Evolutionary conservation across 306 rosid species (phyloP), one percentile per base, ranked within the genome.

Genomic region (Boehmeria nivea): DNA sequence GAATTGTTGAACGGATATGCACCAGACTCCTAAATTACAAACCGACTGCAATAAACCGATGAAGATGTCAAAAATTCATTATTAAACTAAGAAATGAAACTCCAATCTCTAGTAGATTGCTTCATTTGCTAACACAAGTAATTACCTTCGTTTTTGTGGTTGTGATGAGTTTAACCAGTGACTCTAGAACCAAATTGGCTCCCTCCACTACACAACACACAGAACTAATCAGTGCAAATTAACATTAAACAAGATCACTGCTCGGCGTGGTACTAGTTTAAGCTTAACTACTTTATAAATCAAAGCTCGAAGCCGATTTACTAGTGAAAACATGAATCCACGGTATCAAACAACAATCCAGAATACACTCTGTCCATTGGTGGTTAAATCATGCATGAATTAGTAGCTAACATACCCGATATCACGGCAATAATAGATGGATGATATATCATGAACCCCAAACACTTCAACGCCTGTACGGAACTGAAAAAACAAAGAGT

Each of bases 1-100:
- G 19, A 83, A 67, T 65, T 86, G 89, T 68, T 86, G 95, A 4
- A 89, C 71, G 58, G 95, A 86, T 67, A 86, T 71, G 73, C 89
- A 83, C 95, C 97, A 89, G 28, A 76, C 86, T 59, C 86, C 97
- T 71, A 89, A 71, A 66, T 86, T 89, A 61, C 97, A 89, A 50
- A 78, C 87, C 42, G 87, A 66, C 94, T 89, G 81, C 75, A 73
- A 19, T 26, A 12, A 75, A 52, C 12, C 58, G 60, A 53, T 33
- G 22, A 62, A 31, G 50, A 28, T 2, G 20, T 18, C 63, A 54
- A 59, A 57, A 8, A 51, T 8, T 6, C 51, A 61, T 10, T 25
- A 22, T 19, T 6, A 31, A 26, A 34, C 42, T 51, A 47, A 25
- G 2, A 56, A 36, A 63, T 44, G 17, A 42, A 18, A 27, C 23